These are phyloP conservation scores for Globisporangium recalcitrans DNA, from an alignment of 352 stramenopile genomes.

Conservation along the genomic window DNA sequence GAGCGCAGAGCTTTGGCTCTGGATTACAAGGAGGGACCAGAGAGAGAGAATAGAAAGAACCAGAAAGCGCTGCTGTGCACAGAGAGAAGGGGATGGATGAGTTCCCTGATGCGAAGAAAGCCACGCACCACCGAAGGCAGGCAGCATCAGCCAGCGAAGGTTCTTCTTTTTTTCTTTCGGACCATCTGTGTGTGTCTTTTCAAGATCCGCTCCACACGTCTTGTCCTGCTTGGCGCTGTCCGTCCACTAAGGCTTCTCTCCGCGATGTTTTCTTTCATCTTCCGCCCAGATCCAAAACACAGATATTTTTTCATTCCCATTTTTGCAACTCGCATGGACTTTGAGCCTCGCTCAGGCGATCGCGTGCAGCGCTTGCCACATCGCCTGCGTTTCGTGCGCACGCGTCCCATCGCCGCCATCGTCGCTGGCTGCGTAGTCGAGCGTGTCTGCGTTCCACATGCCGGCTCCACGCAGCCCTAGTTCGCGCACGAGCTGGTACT, in stretches of 20 bases:
- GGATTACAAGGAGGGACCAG: background rate
- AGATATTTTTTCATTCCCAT: background rate
- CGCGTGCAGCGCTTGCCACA: slow-evolving; percentile 46
- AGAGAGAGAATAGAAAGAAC: slow-evolving; percentile 6
- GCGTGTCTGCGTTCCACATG: slow-evolving; percentile 81
- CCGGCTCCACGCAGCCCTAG: slow-evolving; percentile 54
- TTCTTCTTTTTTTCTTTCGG: slow-evolving; percentile 7
- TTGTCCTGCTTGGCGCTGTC: background rate
- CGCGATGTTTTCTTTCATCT: background rate
- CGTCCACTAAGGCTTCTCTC: background rate
- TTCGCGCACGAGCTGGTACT: slow-evolving; percentile 47
- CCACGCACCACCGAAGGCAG: background rate
- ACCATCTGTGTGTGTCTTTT: background rate
- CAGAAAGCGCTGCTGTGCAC: background rate
- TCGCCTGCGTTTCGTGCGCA: slow-evolving; percentile 32
- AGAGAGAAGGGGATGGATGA: background rate
- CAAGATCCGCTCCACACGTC: background rate
- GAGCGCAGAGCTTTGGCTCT: too few species aligned
- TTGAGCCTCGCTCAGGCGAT: slow-evolving; percentile 19
- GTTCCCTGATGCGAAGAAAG: background rate
- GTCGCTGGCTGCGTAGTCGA: slow-evolving; percentile 42
- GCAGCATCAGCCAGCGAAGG: background rate
- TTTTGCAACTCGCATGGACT: background rate
- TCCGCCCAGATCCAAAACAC: slow-evolving; percentile 1
- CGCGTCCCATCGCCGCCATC: background rate